Base-by-base conservation (phyloP, 495 filamentous ascomycete genomes). In the Aspergillus kassunensis region DNA sequence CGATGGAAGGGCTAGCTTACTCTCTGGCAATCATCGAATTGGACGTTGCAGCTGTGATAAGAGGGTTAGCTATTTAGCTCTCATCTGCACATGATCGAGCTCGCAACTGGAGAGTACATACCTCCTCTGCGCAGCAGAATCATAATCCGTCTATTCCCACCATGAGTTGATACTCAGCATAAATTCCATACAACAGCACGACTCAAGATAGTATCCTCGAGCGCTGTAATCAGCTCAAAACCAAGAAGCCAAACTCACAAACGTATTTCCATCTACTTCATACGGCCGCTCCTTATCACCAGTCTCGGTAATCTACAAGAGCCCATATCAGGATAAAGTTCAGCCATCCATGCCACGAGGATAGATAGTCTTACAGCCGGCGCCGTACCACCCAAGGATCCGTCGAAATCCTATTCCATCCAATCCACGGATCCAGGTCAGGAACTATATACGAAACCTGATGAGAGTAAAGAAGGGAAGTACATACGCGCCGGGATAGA, bases 221-320 rank as follows among this genome's bases (percentile, higher is more conserved):
- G n/a, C n/a, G n/a, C n/a, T n/a, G n/a, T n/a, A n/a, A n/a, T n/a
- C n/a, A n/a, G n/a, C n/a, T 27, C n/a, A 16, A 3, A 15, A 3
- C 6, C n/a, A 37, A 18, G 34, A 16, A 16, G 2, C 25, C 29
- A 21, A 54, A 68, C 76, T 34, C 58, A 79, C 75, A 57, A 79
- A 79, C 3, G 69, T 76, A 49, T 72, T 53, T 1, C 73, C 72
- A 16, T 72, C 62, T 3, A 78, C 74, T 37, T 58, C 68, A 55
- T 76, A 80, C 11, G 74, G 75, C 24, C 69, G 55, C 30, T 59
- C 49, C 10, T 63, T 41, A 44, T 76, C 65, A 1, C 58, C 65
- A 0, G 73, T 72, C 39, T 67, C 58, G 9, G 55, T 69, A 16
- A 59, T 31, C 57, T 59, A 46, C 24, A 42, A 27, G 34, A 19